Conservation (phyloP, 345 rosid genomes). For the Salix arbutifolia region DNA sequence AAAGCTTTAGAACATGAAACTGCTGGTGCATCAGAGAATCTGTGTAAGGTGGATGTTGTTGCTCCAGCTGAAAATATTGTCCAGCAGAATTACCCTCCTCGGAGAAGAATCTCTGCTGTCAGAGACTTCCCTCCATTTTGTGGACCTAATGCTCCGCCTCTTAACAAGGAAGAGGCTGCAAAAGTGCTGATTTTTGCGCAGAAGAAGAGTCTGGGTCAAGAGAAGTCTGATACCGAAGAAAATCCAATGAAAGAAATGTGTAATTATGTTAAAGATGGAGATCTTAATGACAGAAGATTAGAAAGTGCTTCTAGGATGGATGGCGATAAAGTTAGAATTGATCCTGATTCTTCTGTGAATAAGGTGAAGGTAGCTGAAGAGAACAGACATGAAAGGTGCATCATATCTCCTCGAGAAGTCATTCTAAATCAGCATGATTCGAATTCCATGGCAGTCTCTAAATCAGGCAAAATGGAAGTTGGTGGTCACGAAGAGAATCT, state of each 20-base stretch:
- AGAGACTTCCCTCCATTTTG: slow-evolving; percentile 54
- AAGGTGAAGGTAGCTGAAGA: slow-evolving; percentile 9
- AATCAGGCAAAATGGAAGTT: slow-evolving; percentile 7
- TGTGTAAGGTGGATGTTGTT: slow-evolving; percentile 11
- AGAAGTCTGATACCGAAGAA: slow-evolving; percentile 17
- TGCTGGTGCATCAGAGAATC: slow-evolving; percentile 8
- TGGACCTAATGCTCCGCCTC: slow-evolving; percentile 38
- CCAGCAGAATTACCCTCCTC: slow-evolving; percentile 34
- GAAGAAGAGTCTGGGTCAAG: slow-evolving; percentile 15
- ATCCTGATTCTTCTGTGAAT: slow-evolving; percentile 11
- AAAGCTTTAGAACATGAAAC: slow-evolving; percentile 5
- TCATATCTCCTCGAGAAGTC: slow-evolving; percentile 11
- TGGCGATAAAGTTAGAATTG: slow-evolving; percentile 13
- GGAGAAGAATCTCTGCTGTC: slow-evolving; percentile 42
- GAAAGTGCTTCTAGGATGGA: slow-evolving; percentile 2
- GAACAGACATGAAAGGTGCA: slow-evolving; percentile 11
- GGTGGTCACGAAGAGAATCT: slow-evolving; percentile 22
- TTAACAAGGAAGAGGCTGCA: slow-evolving; percentile 11
- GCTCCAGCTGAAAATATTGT: slow-evolving; percentile 4
- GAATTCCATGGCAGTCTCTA: slow-evolving; percentile 2
- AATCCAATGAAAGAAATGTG: slow-evolving; percentile 5
- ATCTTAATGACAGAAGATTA: slow-evolving; percentile 2
- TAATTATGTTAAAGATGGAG: slow-evolving; percentile 18
- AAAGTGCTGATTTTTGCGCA: slow-evolving; percentile 11
- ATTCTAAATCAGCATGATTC: slow-evolving; percentile 15